Percentiles rank a stretch among this genome's conserved stretches.
These are phyloP conservation scores for Fusarium sp. DNA, from an alignment of 2,329 filamentous ascomycete genomes.

Conservation along the genomic window DNA sequence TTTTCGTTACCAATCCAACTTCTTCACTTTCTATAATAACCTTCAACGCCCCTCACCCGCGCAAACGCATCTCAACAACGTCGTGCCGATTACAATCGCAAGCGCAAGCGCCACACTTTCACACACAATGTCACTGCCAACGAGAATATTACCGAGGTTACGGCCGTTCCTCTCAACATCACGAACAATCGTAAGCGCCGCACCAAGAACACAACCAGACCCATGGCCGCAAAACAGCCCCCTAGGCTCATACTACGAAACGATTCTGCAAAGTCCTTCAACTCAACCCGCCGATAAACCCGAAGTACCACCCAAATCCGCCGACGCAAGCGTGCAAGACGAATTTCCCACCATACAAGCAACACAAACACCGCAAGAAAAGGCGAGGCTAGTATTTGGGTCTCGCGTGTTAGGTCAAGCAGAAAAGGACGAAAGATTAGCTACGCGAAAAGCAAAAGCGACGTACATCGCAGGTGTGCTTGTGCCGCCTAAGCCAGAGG, in stretches of 20 bases:
- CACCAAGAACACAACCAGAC: slow-evolving; percentile 36
- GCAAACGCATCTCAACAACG: rapidly evolving
- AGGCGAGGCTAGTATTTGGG: slow-evolving; percentile 80
- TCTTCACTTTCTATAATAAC: slow-evolving; percentile 5
- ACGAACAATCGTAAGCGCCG: slow-evolving; percentile 47
- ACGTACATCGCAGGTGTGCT: slow-evolving; percentile 79
- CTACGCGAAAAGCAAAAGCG: slow-evolving; percentile 67
- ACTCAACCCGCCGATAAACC: slow-evolving; percentile 55
- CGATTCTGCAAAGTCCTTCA: slow-evolving; percentile 61
- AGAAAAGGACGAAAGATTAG: slow-evolving; percentile 71
- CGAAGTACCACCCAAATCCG: slow-evolving; percentile 57
- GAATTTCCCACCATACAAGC: slow-evolving; percentile 32
- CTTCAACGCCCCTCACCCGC: neutral
- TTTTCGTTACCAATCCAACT: slow-evolving; percentile 19
- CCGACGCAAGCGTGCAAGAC: slow-evolving; percentile 42
- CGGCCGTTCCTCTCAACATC: slow-evolving; percentile 42
- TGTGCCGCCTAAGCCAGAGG: slow-evolving; percentile 84
- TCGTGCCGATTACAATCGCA: neutral
- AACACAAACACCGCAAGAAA: slow-evolving; percentile 60
- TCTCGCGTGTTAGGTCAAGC: slow-evolving; percentile 79
- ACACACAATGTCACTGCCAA: slow-evolving; percentile 47
- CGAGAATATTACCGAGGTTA: slow-evolving; percentile 47
- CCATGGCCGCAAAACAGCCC: slow-evolving; percentile 56
- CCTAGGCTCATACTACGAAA: slow-evolving; percentile 68
- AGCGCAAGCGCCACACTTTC: neutral